These are phyloP conservation scores for Thamnidium elegans DNA, from an alignment of 192 early-diverging fungal genomes.

Conservation along the genomic window DNA sequence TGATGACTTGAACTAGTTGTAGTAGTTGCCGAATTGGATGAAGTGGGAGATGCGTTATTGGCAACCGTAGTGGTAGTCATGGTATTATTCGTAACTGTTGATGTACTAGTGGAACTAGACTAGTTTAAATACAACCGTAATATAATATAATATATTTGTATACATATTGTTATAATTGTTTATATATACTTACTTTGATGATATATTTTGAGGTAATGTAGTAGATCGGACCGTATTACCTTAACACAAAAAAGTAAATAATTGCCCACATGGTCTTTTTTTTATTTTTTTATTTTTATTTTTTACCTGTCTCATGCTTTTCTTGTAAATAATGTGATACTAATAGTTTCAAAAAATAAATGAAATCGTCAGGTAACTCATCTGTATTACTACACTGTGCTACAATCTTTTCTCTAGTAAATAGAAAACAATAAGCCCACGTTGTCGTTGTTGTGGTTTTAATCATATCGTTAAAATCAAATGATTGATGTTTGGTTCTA, in stretches of 20 bases:
- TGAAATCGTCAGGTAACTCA: constrained; percentile 16
- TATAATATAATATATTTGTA: too few species aligned
- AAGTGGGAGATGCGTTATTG: not conserved
- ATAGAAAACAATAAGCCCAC: constrained; percentile 19
- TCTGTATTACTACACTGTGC: constrained; percentile 14
- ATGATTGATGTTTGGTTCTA: constrained; percentile 2
- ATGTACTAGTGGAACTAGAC: not conserved
- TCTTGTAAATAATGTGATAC: constrained; percentile 20
- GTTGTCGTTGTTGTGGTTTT: constrained; percentile 7
- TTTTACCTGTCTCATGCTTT: constrained; percentile 13
- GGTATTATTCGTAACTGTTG: not conserved
- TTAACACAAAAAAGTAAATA: not conserved
- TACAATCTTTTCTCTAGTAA: constrained; percentile 27
- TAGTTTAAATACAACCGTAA: too few species aligned
- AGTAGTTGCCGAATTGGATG: not conserved
- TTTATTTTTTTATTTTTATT: not conserved
- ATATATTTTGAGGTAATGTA: constrained; percentile 7
- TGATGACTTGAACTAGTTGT: not conserved
- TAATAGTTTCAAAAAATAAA: constrained; percentile 19
- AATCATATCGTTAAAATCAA: not conserved
- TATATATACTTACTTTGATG: constrained; percentile 1
- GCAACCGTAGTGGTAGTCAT: not conserved
- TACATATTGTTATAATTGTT: too few species aligned
- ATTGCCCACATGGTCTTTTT: not conserved
- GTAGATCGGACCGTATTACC: not conserved